A percentile compares a stretch with the other conserved stretches of the same genome.
phyloP scores from a whole-genome alignment of 2,329 filamentous ascomycete species.

The Cytospora piceicola region DNA sequence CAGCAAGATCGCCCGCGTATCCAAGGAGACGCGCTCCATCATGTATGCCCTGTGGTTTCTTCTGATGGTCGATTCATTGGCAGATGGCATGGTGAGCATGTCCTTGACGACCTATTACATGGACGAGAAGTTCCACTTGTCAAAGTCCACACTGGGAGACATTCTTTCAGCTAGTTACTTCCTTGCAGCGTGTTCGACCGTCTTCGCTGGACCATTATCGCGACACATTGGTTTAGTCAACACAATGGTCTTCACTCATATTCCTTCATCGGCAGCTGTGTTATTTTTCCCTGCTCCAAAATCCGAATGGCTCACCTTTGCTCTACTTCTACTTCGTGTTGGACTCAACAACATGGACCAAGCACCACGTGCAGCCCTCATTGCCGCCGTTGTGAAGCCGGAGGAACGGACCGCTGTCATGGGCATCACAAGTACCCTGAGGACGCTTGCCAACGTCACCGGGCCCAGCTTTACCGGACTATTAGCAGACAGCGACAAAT shows the following conservation, averaged over 20 bases:
- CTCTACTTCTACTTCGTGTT: conserved; percentile 61
- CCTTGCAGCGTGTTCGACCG: conserved; percentile 55
- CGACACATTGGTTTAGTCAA: conserved; percentile 64
- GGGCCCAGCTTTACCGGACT: conserved; percentile 60
- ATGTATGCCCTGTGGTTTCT: conserved; percentile 70
- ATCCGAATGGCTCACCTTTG: conserved; percentile 54
- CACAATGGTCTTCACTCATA: conserved; percentile 66
- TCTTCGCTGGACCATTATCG: conserved; percentile 62
- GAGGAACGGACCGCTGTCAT: conserved; percentile 71
- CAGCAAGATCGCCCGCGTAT: conserved; percentile 58
- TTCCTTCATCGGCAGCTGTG: conserved; percentile 65
- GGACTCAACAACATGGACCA: conserved; percentile 73
- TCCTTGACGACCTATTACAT: conserved; percentile 63
- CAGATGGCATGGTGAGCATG: conserved; percentile 67
- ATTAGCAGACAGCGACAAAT: conserved; percentile 54
- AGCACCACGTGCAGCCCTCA: conserved; percentile 67
- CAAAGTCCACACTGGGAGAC: conserved; percentile 63
- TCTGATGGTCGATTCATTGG: conserved; percentile 65
- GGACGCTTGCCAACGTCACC: conserved; percentile 61
- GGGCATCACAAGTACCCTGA: conserved; percentile 66
- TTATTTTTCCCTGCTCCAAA: conserved; percentile 61
- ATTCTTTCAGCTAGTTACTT: conserved; percentile 59
- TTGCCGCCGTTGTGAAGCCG: conserved; percentile 67
- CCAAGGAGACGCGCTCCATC: conserved; percentile 56
- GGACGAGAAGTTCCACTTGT: conserved; percentile 57